Evolutionary conservation across 2,329 filamentous ascomycete species (phyloP).

Genomic region (Claviceps monticola): DNA sequence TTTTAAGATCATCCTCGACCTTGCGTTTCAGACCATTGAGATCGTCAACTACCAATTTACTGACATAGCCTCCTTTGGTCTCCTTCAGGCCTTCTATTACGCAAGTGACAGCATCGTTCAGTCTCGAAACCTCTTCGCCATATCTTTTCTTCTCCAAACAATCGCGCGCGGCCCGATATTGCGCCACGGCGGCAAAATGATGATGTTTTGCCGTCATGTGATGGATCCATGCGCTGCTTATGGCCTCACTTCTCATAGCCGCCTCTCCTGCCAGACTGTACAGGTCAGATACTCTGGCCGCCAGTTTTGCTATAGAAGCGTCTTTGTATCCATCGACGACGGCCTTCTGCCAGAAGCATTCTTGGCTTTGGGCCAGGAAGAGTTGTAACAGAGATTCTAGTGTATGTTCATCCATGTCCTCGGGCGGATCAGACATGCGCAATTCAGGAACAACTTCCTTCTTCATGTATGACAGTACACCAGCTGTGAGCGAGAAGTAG

Average conservation of each 20-base stretch:
- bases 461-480: slow-evolving; percentile 68
- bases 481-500: slow-evolving; percentile 79
- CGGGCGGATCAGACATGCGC: slow-evolving; percentile 66
- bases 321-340: slow-evolving; percentile 92
- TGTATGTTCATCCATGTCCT: slow-evolving; percentile 88
- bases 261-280: slow-evolving; percentile 76
- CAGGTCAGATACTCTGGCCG: slow-evolving; percentile 77
- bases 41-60: slow-evolving; percentile 68
- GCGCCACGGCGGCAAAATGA: slow-evolving; percentile 90
- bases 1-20: slow-evolving; percentile 75
- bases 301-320: slow-evolving; percentile 78
- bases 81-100: slow-evolving; percentile 81
- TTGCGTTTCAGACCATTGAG: slow-evolving; percentile 69
- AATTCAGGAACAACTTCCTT: slow-evolving; percentile 67
- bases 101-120: slow-evolving; percentile 70
- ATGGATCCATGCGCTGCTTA: slow-evolving; percentile 94
- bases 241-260: slow-evolving; percentile 75
- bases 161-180: slow-evolving; percentile 82
- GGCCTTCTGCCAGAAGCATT: slow-evolving; percentile 97
- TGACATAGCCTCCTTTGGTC: slow-evolving; percentile 57
- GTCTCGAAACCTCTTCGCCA: slow-evolving; percentile 81
- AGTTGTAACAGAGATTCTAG: slow-evolving; percentile 72
- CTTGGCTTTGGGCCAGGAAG: slow-evolving; percentile 83
- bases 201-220: slow-evolving; percentile 95
- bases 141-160: slow-evolving; percentile 89